A percentile compares a stretch with the other conserved stretches of the same genome.
Conservation (phyloP, 2,329 filamentous ascomycete genomes). For the Penicillium sp. region DNA sequence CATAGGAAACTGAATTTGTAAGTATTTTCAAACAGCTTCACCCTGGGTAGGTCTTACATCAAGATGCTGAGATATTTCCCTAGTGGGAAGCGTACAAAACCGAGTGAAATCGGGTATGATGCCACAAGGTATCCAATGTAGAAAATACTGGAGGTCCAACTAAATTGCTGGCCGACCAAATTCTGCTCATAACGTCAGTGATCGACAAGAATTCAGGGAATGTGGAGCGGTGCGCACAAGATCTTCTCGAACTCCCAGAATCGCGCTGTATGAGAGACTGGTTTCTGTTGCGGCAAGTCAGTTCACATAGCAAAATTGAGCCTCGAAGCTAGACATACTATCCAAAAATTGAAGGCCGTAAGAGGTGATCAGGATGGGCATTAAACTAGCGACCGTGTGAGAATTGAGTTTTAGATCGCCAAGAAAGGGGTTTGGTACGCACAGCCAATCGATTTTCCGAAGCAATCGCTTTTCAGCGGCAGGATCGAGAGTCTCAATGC, state of each 20-base stretch:
- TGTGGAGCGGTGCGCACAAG: constrained; percentile 1
- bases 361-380: constrained; percentile 20
- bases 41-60: constrained; percentile 9
- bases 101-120: constrained; percentile 36
- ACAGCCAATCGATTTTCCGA: constrained; percentile 17
- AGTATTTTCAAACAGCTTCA: background rate
- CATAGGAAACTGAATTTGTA: constrained; percentile 22
- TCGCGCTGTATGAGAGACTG: constrained; percentile 17
- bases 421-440: background rate
- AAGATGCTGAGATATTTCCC: constrained; percentile 33
- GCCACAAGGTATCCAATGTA: constrained; percentile 32
- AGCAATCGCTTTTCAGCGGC: constrained; percentile 16
- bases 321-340: constrained; percentile 14
- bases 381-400: constrained; percentile 8
- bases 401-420: background rate
- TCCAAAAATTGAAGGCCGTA: constrained; percentile 34
- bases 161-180: constrained; percentile 21
- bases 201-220: background rate
- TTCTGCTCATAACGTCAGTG: constrained; percentile 35
- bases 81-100: constrained; percentile 35
- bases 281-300: constrained; percentile 8
- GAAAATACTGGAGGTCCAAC: constrained; percentile 26
- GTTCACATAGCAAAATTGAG: background rate
- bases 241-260: constrained; percentile 15
- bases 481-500: constrained; percentile 2